A percentile compares a stretch with the other conserved stretches of the same genome.
These are phyloP conservation scores for Dactylellina haptotyla DNA, from an alignment of 2,329 filamentous ascomycete species.

Conservation along the genomic window DNA sequence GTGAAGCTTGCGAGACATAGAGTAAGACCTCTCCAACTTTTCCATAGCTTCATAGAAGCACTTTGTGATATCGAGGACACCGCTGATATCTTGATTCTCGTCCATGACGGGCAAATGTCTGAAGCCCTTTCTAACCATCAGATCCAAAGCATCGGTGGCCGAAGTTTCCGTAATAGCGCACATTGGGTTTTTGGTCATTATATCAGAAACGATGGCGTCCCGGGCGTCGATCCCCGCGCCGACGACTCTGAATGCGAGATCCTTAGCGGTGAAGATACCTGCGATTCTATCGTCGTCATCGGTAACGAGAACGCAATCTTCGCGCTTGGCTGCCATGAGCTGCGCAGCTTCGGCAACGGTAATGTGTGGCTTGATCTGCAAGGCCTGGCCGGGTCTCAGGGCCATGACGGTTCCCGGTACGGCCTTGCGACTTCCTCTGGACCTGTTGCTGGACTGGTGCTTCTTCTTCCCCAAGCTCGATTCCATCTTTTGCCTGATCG, in stretches of 20 bases:
- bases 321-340: constrained; percentile 97
- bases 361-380: constrained; percentile 95
- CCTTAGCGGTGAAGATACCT: constrained; percentile 98
- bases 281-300: constrained; percentile 98
- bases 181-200: constrained; percentile 99
- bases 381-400: constrained; percentile 90
- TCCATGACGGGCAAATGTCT: constrained; percentile 98
- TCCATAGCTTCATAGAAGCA: constrained; percentile 99
- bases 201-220: constrained; percentile 92
- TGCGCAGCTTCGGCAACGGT: constrained; percentile 96
- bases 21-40: constrained; percentile 96
- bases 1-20: constrained; percentile 88
- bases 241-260: constrained; percentile 95
- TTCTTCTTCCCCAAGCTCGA: constrained; percentile 98
- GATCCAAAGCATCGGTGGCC: constrained; percentile 93
- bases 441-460: constrained; percentile 74
- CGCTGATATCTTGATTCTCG: constrained; percentile 98
- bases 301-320: constrained; percentile 96
- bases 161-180: constrained; percentile 98
- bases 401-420: constrained; percentile 95
- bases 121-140: constrained; percentile 99
- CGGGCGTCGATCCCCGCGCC: constrained; percentile 88
- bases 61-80: constrained; percentile 97
- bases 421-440: constrained; percentile 82
- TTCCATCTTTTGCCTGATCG: constrained; percentile 96